Evolutionary conservation across 306 rosid species (phyloP).

Genomic region (Quercus aquifolioides): DNA sequence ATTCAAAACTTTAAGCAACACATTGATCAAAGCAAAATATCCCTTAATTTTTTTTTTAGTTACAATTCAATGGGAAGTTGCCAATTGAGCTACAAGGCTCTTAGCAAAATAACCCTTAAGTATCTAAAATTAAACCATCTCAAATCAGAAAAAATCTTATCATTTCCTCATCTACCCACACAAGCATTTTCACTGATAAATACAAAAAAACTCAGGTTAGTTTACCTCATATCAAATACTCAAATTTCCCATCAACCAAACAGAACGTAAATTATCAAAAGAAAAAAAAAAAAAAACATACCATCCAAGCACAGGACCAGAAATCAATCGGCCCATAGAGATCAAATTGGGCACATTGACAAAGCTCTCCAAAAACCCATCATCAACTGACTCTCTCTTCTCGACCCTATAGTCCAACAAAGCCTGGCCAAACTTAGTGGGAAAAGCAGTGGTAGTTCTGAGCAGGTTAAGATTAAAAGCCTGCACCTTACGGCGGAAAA

Average conservation of each 20-base stretch:
- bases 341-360: constrained; percentile 74
- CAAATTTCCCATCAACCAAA: neutral
- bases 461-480: constrained; percentile 52
- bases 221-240: too few species aligned
- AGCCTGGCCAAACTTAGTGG: constrained; percentile 31
- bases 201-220: too few species aligned
- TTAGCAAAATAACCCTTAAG: neutral
- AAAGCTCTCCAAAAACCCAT: constrained; percentile 37
- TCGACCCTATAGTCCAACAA: constrained; percentile 34
- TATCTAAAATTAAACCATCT: neutral
- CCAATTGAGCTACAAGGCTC: too few species aligned
- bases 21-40: neutral
- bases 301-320: constrained; percentile 96
- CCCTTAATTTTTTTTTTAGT: too few species aligned
- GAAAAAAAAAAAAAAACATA: constrained; percentile 4
- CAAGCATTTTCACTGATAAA: too few species aligned
- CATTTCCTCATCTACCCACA: neutral
- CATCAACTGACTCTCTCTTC: neutral
- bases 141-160: neutral
- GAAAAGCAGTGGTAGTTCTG: constrained; percentile 32
- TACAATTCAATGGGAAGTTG: too few species aligned
- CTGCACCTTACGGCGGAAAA: constrained; percentile 50
- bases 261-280: neutral
- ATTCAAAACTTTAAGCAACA: neutral
- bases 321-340: constrained; percentile 58